phyloP scores from a whole-genome alignment of 371 early-diverging fungal species.

The Nematocida sp. region DNA sequence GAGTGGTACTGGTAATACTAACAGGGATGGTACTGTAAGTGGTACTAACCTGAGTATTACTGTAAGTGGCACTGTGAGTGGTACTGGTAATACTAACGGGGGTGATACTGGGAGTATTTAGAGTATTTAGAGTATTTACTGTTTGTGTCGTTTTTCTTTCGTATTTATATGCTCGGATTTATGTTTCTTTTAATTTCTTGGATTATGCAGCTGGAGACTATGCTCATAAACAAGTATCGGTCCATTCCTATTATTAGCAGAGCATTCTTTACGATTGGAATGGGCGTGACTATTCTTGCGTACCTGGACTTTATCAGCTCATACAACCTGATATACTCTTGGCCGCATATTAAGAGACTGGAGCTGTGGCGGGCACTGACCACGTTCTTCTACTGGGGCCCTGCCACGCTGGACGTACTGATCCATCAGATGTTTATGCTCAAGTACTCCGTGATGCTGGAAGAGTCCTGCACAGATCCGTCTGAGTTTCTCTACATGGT shows the following conservation, averaged over 20 bases:
- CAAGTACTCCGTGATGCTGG: slow-evolving; percentile 64
- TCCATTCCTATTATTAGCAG: slow-evolving; percentile 54
- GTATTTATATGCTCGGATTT: no score
- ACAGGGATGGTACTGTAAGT: no score
- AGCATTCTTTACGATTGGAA: slow-evolving; percentile 36
- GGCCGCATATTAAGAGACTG: slow-evolving; percentile 54
- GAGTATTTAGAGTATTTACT: no score
- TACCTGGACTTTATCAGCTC: slow-evolving; percentile 55
- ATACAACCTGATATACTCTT: slow-evolving; percentile 54
- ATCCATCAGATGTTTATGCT: slow-evolving; percentile 63
- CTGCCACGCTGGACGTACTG: slow-evolving; percentile 55
- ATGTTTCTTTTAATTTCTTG: slow-evolving; percentile 23
- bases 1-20: no score
- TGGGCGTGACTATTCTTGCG: slow-evolving; percentile 42
- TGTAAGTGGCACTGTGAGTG: no score
- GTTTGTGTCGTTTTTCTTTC: no score
- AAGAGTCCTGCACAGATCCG: slow-evolving; percentile 55
- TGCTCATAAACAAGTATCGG: slow-evolving; percentile 32
- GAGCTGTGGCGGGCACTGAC: slow-evolving; percentile 61
- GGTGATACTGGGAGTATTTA: no score
- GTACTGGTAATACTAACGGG: no score
- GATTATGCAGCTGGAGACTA: slow-evolving; percentile 32
- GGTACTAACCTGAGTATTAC: no score
- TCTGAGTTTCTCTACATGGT: slow-evolving; percentile 64
- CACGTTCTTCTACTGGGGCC: slow-evolving; percentile 64